Base-by-base conservation (phyloP, 2,329 filamentous ascomycete species). In the Trichoderma koningiopsis region DNA sequence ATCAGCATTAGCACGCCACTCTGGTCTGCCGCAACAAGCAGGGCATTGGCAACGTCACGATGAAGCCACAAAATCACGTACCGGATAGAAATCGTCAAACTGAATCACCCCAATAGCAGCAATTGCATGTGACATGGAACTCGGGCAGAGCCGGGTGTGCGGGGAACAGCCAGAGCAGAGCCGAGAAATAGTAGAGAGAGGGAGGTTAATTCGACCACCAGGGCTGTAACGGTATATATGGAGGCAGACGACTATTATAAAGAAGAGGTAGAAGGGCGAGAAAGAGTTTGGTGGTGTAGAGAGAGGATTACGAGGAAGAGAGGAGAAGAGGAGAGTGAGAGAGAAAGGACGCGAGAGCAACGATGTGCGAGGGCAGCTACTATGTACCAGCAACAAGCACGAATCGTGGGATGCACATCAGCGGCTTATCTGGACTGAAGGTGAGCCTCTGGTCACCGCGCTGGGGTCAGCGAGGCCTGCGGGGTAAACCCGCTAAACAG, bases 71-170 rank as follows among this genome's bases (percentile, higher is more conserved):
- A 29, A 27, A 31, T 19, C 40, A n/a, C 10, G 14, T 49, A 49
- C 47, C 47, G 53, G 22, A 19, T 27, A 33, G 29, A 35, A 63
- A 68, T 40, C 49, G 68, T 68, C 57, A 52, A 70, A 49, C 68
- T 70, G 63, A 49, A 68, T 61, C 47, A 56, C 56, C 68, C 57
- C 37, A 58, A 60, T 29, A 62, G 47, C 53, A 68, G 56, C 61
- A 57, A 49, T 70, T 70, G 68, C 68, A 68, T 70, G 68, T 70
- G 68, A 70, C 68, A 70, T 70, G 62, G 68, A 70, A 70, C 68
- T 70, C 68, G 68, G 68, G 56, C 63, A 68, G 64, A 68, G 58
- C 68, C 62, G 68, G 68, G 56, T 19, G 61, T 62, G 68, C 56
- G 63, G 63, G 43, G 68, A 52, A 43, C 40, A 19, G 19, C 40